Percentiles rank a stretch among this genome's conserved stretches.
Evolutionary conservation across 257 asterid genomes (phyloP).

Genomic region (Haberlea rhodopensis): DNA sequence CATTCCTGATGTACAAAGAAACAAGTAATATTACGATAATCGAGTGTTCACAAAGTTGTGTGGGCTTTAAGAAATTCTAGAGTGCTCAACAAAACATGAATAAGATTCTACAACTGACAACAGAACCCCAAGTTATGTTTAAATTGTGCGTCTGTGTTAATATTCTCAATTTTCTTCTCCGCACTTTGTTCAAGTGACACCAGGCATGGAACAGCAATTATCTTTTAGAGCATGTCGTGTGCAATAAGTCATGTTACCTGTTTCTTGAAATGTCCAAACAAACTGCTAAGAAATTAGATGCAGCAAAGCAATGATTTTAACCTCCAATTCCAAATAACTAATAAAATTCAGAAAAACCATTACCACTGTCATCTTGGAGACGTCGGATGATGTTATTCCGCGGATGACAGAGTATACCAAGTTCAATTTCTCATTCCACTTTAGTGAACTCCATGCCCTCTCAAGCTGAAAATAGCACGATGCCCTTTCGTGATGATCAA

Average conservation of each 20-base stretch:
- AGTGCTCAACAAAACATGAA: neutral
- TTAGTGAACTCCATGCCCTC: constrained; percentile 83
- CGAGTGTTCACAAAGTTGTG: neutral
- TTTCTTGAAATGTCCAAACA: neutral
- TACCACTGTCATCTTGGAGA: constrained; percentile 45
- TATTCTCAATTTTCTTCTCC: neutral
- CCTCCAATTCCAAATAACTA: neutral
- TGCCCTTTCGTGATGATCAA: constrained; percentile 11
- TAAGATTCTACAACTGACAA: neutral
- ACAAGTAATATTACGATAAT: neutral
- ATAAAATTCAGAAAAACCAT: constrained; percentile 31
- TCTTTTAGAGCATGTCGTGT: neutral
- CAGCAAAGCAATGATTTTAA: neutral
- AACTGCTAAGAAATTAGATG: neutral
- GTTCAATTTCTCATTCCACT: constrained; percentile 73
- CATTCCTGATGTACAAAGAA: constrained; percentile 42
- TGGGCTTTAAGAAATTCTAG: neutral
- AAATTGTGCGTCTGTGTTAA: neutral
- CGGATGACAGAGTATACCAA: constrained; percentile 51
- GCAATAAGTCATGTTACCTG: neutral
- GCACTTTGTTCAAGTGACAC: neutral
- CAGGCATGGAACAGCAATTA: neutral
- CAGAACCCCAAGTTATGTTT: neutral
- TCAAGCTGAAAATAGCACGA: constrained; percentile 57
- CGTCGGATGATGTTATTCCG: constrained; percentile 62